A percentile compares a stretch with the other conserved stretches of the same genome.
Evolutionary conservation across 2,329 filamentous ascomycete genomes (phyloP).

Genomic region (Rutstroemia sp.): DNA sequence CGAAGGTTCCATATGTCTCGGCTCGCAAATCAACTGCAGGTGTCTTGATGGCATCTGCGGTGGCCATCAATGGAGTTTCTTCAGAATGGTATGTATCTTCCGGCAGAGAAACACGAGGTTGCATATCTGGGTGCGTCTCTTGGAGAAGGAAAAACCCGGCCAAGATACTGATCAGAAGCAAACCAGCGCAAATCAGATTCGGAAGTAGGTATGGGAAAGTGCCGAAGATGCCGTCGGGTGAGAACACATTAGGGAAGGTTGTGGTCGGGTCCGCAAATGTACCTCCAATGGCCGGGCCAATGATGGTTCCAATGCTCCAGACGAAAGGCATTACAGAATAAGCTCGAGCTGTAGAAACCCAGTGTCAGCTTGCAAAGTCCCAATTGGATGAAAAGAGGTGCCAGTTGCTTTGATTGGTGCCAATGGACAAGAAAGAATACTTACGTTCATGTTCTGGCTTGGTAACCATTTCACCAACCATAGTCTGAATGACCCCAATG

Average conservation of each 20-base stretch:
- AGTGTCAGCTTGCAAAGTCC: neutral
- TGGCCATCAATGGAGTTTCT: conserved; percentile 64
- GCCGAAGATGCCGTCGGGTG: conserved; percentile 61
- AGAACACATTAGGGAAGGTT: conserved; percentile 66
- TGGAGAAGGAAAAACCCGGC: conserved; percentile 75
- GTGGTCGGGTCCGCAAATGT: conserved; percentile 72
- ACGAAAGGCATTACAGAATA: conserved; percentile 93
- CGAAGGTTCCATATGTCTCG: conserved; percentile 75
- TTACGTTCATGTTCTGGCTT: conserved; percentile 34
- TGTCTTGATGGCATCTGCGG: conserved; percentile 66
- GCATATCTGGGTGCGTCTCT: conserved; percentile 84
- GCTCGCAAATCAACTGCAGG: conserved; percentile 65
- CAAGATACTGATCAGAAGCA: conserved; percentile 73
- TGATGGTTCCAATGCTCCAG: conserved; percentile 84
- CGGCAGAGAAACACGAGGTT: conserved; percentile 43
- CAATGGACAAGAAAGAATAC: neutral
- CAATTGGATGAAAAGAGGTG: neutral
- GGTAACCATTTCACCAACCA: conserved; percentile 82
- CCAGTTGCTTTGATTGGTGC: neutral
- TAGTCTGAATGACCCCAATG: conserved; percentile 76
- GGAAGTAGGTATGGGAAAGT: conserved; percentile 82
- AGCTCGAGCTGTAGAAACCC: conserved; percentile 46
- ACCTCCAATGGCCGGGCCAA: conserved; percentile 83
- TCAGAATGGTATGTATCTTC: conserved; percentile 43
- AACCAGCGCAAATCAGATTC: conserved; percentile 70